phyloP scores from a whole-genome alignment of 2,329 filamentous ascomycete genomes.

The Pseudocercospora musae region DNA sequence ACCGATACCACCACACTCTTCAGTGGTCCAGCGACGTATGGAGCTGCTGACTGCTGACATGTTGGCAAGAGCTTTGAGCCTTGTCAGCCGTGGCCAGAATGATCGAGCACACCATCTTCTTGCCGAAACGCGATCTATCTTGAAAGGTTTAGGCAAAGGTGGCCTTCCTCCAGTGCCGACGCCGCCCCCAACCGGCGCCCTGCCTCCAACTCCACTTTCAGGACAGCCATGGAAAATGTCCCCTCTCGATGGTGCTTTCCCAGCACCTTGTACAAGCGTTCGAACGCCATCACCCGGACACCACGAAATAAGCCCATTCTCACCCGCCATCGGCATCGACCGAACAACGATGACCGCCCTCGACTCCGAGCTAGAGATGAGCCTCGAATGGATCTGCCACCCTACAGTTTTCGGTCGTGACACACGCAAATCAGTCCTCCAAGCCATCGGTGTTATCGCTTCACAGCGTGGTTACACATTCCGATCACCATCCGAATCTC shows the following conservation, averaged over 20 bases:
- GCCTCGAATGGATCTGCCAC: conserved; percentile 95
- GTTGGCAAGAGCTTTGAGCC: conserved; percentile 85
- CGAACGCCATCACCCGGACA: conserved; percentile 41
- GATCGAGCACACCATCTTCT: conserved; percentile 90
- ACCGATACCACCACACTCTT: conserved; percentile 90
- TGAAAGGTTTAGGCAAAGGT: conserved; percentile 94
- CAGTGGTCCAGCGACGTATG: conserved; percentile 94
- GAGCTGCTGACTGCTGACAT: conserved; percentile 97
- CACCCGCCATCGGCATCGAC: conserved; percentile 68
- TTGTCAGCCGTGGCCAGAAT: conserved; percentile 87
- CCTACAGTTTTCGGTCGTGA: conserved; percentile 92
- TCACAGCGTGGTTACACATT: conserved; percentile 93
- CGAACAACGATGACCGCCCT: conserved; percentile 75
- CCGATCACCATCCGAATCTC: conserved; percentile 79
- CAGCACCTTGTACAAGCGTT: conserved; percentile 20
- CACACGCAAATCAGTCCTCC: conserved; percentile 89
- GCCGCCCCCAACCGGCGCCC: conserved; percentile 48
- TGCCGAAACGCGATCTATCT: conserved; percentile 87
- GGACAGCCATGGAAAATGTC: conserved; percentile 14
- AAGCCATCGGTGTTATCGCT: conserved; percentile 94
- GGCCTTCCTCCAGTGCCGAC: conserved; percentile 80
- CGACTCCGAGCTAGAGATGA: conserved; percentile 84
- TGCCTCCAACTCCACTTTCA: conserved; percentile 35
- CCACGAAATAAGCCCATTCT: conserved; percentile 48
- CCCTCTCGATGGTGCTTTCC: conserved; percentile 21